These are phyloP conservation scores for Camellia sinensis DNA, from an alignment of 148 eudicot species.

Conservation along the genomic window DNA sequence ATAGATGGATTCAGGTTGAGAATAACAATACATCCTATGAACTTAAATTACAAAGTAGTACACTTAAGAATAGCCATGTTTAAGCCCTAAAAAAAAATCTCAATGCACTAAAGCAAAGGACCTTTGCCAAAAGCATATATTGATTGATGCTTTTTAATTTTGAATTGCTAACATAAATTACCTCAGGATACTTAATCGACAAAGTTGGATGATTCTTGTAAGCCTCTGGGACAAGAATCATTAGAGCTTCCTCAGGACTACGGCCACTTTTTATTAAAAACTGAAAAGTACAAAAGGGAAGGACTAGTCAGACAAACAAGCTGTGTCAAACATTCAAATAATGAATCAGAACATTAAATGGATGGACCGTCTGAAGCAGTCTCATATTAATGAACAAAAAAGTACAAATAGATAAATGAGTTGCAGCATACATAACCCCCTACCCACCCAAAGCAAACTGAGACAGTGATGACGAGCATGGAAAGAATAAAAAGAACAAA, in stretches of 20 bases:
- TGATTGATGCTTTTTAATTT: neutral
- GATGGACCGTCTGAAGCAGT: neutral
- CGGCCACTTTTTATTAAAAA: conserved; percentile 97
- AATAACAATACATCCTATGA: neutral
- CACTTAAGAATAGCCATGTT: neutral
- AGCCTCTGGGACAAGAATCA: conserved; percentile 99
- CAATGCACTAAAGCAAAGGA: neutral
- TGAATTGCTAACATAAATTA: conserved; percentile 23
- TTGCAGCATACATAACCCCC: neutral
- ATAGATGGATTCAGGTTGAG: neutral
- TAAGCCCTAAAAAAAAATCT: neutral
- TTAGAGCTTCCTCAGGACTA: conserved; percentile 81
- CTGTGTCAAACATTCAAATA: conserved; percentile 9
- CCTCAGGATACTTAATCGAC: conserved; percentile 92
- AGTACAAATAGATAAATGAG: neutral
- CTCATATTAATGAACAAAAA: neutral
- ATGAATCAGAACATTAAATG: conserved; percentile 3
- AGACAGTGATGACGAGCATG: neutral
- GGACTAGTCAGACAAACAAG: neutral
- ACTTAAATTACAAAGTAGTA: neutral
- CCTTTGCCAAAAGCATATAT: conserved; percentile 12
- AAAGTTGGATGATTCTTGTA: conserved; percentile 96
- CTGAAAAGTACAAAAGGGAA: conserved; percentile 35
- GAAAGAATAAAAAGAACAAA: neutral
- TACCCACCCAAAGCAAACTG: neutral